A percentile compares a stretch with the other conserved stretches of the same genome.
Conservation (phyloP, 1,284 basidiomycete species). For the Vanrija pseudolonga region DNA sequence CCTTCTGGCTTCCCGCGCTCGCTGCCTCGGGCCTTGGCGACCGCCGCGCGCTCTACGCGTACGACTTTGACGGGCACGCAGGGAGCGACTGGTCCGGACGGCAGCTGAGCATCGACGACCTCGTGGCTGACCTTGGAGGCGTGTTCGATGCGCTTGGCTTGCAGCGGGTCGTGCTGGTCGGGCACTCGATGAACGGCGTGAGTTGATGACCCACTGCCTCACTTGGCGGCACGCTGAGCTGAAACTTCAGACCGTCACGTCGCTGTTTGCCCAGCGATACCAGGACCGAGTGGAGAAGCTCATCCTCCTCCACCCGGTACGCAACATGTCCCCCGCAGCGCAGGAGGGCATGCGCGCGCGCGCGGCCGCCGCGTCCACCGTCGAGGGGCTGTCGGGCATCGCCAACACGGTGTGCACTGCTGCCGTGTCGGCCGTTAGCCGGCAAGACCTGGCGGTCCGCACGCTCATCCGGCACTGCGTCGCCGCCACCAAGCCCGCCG, state of each 20-base stretch:
- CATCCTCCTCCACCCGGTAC: slow-evolving; percentile 28
- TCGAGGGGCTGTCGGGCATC: slow-evolving; percentile 19
- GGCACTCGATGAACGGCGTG: slow-evolving; percentile 35
- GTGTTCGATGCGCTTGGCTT: slow-evolving; percentile 18
- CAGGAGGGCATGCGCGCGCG: slow-evolving; percentile 23
- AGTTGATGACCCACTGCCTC: too few species aligned
- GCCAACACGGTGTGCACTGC: slow-evolving; percentile 22
- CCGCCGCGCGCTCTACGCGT: slow-evolving; percentile 19
- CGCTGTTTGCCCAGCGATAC: slow-evolving; percentile 21
- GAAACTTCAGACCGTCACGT: slow-evolving; percentile 21
- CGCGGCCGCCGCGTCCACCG: slow-evolving; percentile 16
- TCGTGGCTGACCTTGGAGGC: slow-evolving; percentile 21
- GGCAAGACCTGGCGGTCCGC: slow-evolving; percentile 13
- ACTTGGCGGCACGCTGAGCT: background rate
- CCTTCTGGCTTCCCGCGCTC: slow-evolving; percentile 26
- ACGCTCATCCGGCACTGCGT: slow-evolving; percentile 31
- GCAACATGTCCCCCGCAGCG: slow-evolving; percentile 21
- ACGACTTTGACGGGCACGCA: slow-evolving; percentile 34
- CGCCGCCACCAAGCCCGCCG: slow-evolving; percentile 21
- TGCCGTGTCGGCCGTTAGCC: slow-evolving; percentile 19
- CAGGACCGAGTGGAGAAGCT: slow-evolving; percentile 25
- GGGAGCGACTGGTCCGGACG: slow-evolving; percentile 19
- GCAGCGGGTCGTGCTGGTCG: slow-evolving; percentile 23
- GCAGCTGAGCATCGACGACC: slow-evolving; percentile 9
- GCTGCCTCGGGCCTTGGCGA: slow-evolving; percentile 9